Percentiles rank a stretch among this genome's conserved stretches.
Conservation (phyloP, 2,329 filamentous ascomycete species). For the Thielaviopsis musarum region DNA sequence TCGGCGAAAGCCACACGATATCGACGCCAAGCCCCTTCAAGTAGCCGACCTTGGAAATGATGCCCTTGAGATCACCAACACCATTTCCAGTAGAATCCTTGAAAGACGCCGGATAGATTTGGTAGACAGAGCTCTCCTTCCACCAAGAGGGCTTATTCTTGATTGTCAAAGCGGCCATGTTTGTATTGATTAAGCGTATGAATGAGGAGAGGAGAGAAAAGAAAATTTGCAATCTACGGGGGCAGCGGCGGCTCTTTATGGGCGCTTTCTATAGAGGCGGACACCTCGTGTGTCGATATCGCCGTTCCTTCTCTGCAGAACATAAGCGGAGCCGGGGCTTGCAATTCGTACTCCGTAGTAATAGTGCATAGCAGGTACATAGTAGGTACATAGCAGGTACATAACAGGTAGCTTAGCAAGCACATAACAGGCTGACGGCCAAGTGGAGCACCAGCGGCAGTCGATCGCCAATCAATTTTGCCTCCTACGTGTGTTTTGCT, state of each 20-base stretch:
- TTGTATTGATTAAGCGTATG: not conserved
- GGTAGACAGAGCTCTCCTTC: slow-evolving; percentile 44
- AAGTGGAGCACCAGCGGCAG: not conserved
- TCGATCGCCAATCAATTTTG: not conserved
- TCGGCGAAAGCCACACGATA: slow-evolving; percentile 37
- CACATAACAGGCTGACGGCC: too few species aligned
- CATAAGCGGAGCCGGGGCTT: too few species aligned
- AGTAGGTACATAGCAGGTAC: too few species aligned
- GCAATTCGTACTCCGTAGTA: too few species aligned
- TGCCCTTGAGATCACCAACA: slow-evolving; percentile 38
- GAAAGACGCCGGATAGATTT: slow-evolving; percentile 46
- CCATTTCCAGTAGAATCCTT: slow-evolving; percentile 40
- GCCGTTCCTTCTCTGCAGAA: too few species aligned
- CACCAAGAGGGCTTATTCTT: slow-evolving; percentile 28
- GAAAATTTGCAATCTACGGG: too few species aligned
- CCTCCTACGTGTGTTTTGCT: not conserved
- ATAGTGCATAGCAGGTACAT: too few species aligned
- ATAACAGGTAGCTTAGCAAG: too few species aligned
- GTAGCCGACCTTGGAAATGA: slow-evolving; percentile 39
- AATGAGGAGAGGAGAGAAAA: too few species aligned
- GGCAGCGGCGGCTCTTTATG: too few species aligned
- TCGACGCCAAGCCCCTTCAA: slow-evolving; percentile 38
- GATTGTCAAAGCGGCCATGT: not conserved
- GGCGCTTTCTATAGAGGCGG: too few species aligned
- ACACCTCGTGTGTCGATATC: too few species aligned